phyloP scores from a whole-genome alignment of 2,329 filamentous ascomycete species.

The Ilyonectria destructans region DNA sequence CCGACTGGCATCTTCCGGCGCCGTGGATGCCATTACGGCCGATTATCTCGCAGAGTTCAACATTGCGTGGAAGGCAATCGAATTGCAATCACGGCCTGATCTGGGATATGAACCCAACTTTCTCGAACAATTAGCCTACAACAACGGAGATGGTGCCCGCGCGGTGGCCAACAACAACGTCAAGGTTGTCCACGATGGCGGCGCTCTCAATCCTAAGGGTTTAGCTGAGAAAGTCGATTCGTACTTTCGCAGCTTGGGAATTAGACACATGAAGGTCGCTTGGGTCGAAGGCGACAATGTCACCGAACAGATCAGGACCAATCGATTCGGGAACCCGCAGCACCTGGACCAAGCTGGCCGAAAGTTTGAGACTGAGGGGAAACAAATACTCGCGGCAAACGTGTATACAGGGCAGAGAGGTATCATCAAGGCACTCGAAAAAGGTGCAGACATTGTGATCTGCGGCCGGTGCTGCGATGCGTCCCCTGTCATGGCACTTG shows the following conservation, averaged over 20 bases:
- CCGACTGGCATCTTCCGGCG: slow-evolving; percentile 43
- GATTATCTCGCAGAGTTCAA: slow-evolving; percentile 62
- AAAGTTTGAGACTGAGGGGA: slow-evolving; percentile 12
- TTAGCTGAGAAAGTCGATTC: slow-evolving; percentile 59
- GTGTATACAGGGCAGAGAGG: slow-evolving; percentile 68
- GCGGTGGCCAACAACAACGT: slow-evolving; percentile 62
- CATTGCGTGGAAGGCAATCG: slow-evolving; percentile 60
- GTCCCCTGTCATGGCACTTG: slow-evolving; percentile 66
- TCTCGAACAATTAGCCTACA: slow-evolving; percentile 58
- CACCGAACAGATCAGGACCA: slow-evolving; percentile 47
- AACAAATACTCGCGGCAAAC: slow-evolving; percentile 52
- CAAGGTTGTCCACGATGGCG: slow-evolving; percentile 71
- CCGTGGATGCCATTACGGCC: slow-evolving; percentile 54
- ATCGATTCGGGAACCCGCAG: slow-evolving; percentile 35
- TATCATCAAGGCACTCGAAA: slow-evolving; percentile 56
- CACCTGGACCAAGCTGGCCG: slow-evolving; percentile 36
- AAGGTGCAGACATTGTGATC: slow-evolving; percentile 60
- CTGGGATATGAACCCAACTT: slow-evolving; percentile 56
- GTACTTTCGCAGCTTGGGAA: slow-evolving; percentile 39
- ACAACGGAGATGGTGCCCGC: slow-evolving; percentile 50
- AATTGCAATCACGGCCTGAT: slow-evolving; percentile 47
- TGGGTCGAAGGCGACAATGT: slow-evolving; percentile 60
- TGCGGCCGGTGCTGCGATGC: slow-evolving; percentile 63
- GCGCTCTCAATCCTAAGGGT: slow-evolving; percentile 68
- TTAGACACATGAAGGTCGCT: slow-evolving; percentile 53